Percentiles rank a stretch among this genome's conserved stretches.
phyloP scores from a whole-genome alignment of 345 rosid species.

The Linum usitatissimum region DNA sequence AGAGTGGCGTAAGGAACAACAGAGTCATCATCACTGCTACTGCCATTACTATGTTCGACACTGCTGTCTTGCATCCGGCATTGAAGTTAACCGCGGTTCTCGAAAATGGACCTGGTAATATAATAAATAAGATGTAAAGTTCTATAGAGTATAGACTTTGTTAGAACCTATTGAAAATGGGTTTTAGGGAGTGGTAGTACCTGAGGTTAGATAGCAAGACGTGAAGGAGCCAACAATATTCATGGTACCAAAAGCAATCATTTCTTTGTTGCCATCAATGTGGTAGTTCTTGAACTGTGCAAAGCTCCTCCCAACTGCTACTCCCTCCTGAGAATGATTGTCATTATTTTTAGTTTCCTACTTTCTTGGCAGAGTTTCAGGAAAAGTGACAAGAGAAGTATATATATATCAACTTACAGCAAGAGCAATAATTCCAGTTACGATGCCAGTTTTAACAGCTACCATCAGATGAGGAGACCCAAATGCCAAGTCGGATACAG shows the following conservation, averaged over 20 bases:
- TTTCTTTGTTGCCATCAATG: conserved; percentile 41
- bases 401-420: background rate
- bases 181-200: conserved; percentile 1
- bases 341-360: background rate
- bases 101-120: conserved; percentile 2
- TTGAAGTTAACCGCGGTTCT: background rate
- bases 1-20: background rate
- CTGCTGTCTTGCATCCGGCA: conserved; percentile 3
- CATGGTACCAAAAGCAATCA: conserved; percentile 39
- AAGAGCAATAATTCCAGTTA: conserved; percentile 4
- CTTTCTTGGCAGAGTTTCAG: background rate
- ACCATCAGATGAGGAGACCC: background rate
- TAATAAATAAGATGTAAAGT: too few relatives aligned
- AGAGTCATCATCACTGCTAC: conserved; percentile 1
- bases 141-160: too few relatives aligned
- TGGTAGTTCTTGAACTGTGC: conserved; percentile 35
- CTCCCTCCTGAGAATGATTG: conserved; percentile 24
- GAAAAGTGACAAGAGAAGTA: background rate
- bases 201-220: conserved; percentile 35
- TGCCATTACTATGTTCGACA: conserved; percentile 4
- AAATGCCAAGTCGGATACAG: background rate
- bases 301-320: conserved; percentile 37
- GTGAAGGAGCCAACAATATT: conserved; percentile 35
- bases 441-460: background rate
- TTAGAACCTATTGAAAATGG: background rate